phyloP scores from a whole-genome alignment of 305 asterid species.

The Fraxinus greggii region DNA sequence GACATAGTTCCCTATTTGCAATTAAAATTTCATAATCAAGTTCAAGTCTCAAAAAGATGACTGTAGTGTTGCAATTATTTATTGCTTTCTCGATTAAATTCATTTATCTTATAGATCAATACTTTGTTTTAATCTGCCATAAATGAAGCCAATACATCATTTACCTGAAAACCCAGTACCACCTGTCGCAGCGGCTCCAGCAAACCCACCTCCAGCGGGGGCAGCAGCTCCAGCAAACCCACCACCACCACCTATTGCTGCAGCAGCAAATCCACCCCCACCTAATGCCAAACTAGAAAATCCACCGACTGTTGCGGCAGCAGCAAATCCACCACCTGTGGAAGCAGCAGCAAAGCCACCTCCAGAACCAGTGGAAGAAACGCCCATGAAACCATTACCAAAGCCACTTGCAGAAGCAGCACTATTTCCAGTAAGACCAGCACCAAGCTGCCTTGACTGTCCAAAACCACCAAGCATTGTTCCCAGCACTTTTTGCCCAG shows the following conservation, averaged over 20 bases:
- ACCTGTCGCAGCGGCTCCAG: conserved; percentile 15
- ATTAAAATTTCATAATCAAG: neutral
- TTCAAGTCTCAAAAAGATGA: neutral
- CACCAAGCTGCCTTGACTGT: conserved; percentile 92
- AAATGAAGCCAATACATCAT: neutral
- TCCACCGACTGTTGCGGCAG: conserved; percentile 51
- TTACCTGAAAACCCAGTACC: conserved; percentile 33
- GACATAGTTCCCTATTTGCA: neutral
- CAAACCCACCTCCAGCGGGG: conserved; percentile 15
- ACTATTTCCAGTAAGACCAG: conserved; percentile 63
- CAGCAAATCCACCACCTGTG: conserved; percentile 59
- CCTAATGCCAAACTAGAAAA: conserved; percentile 38
- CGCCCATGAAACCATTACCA: conserved; percentile 39
- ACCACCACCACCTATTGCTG: conserved; percentile 24
- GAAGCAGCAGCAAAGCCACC: conserved; percentile 60
- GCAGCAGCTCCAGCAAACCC: conserved; percentile 28
- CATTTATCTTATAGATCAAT: neutral
- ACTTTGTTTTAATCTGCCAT: neutral
- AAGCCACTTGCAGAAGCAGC: conserved; percentile 54
- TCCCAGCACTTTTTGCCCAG: conserved; percentile 85
- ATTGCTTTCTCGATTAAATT: neutral
- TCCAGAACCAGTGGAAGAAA: conserved; percentile 51
- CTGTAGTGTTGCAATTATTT: conserved; percentile 1
- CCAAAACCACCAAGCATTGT: conserved; percentile 94
- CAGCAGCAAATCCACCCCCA: conserved; percentile 42